These are phyloP conservation scores for Ogataea salicorniae DNA, from an alignment of 805 yeast species.

Conservation along the genomic window DNA sequence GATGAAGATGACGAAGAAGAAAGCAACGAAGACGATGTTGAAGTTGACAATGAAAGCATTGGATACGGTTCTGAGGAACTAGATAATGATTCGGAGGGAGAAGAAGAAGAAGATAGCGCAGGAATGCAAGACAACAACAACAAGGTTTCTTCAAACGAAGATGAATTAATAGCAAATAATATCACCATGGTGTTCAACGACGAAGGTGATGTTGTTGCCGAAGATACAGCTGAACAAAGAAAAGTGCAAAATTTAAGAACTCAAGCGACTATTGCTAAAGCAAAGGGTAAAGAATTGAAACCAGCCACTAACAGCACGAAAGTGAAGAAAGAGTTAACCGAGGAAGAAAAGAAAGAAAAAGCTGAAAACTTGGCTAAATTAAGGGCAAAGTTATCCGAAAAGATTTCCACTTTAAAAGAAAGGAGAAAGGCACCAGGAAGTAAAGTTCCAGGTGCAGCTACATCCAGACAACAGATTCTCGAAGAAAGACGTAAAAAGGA, in stretches of 20 bases:
- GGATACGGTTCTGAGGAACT: conserved; percentile 8
- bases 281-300: conserved; percentile 2
- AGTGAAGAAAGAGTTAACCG: conserved; percentile 28
- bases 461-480: conserved; percentile 74
- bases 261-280: too few species aligned
- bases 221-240: conserved; percentile 11
- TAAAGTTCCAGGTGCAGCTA: conserved; percentile 72
- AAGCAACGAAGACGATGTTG: conserved; percentile 40
- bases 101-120: conserved; percentile 7
- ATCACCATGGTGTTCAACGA: conserved; percentile 58
- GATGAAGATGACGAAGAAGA: too few species aligned
- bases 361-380: conserved; percentile 59
- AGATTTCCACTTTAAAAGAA: conserved; percentile 63
- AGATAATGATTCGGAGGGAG: conserved; percentile 8
- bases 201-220: conserved; percentile 51
- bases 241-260: conserved; percentile 6
- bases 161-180: conserved; percentile 6
- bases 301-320: conserved; percentile 3
- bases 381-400: conserved; percentile 72
- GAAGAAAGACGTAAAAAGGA: conserved; percentile 54
- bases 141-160: conserved; percentile 5
- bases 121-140: conserved; percentile 2
- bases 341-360: conserved; percentile 46
- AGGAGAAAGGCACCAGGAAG: conserved; percentile 92
- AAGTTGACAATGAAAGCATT: conserved; percentile 35